phyloP scores from a whole-genome alignment of 352 stramenopile species.

The Blastocystis hominis region DNA sequence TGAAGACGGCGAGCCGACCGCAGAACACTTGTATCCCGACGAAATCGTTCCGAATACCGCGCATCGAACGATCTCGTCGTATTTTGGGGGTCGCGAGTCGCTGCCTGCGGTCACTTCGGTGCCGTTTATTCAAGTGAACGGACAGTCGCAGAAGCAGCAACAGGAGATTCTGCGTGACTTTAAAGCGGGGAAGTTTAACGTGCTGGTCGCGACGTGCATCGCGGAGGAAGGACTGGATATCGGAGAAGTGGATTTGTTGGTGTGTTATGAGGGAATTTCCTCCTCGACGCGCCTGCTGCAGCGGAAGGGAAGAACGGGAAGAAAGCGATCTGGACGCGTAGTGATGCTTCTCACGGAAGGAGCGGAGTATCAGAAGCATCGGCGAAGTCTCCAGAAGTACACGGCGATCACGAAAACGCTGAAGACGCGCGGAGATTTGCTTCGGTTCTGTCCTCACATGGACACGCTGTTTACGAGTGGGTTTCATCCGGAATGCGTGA shows the following conservation, averaged over 20 bases:
- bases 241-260: slow-evolving; percentile 83
- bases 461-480: not conserved
- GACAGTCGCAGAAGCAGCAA: slow-evolving; percentile 84
- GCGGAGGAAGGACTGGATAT: slow-evolving; percentile 88
- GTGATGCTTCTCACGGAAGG: slow-evolving; percentile 78
- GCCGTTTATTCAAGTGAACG: slow-evolving; percentile 63
- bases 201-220: slow-evolving; percentile 85
- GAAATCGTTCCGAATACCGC: not conserved
- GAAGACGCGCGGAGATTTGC: not conserved
- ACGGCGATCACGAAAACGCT: not conserved
- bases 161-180: slow-evolving; percentile 83
- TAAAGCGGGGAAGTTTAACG: slow-evolving; percentile 74
- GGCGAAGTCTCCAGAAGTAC: slow-evolving; percentile 44
- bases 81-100: not conserved
- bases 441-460: not conserved
- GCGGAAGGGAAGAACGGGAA: slow-evolving; percentile 85
- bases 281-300: slow-evolving; percentile 85
- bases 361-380: slow-evolving; percentile 74
- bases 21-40: not conserved
- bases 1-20: not conserved
- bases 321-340: slow-evolving; percentile 81
- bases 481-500: not conserved
- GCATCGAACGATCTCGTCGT: slow-evolving; percentile 10
- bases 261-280: slow-evolving; percentile 81
- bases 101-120: not conserved